Evolutionary conservation across 441 rosid species (phyloP).

Genomic region (Erodium texanum): DNA sequence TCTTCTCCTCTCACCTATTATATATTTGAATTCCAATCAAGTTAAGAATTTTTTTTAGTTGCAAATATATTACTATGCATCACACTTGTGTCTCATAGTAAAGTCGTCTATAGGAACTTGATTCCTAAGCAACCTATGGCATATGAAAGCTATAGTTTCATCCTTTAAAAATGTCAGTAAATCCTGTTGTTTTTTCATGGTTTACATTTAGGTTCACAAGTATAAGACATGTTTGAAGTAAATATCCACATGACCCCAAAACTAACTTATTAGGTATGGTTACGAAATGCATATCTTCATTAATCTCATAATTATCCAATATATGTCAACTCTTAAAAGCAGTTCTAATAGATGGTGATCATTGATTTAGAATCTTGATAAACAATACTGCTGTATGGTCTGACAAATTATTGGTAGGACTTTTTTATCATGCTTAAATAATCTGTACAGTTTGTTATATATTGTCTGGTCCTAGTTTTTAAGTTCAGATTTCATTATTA

Average conservation of each 20-base stretch:
- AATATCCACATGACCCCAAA: too few species aligned
- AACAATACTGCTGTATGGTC: constrained; percentile 2
- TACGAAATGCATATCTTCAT: too few species aligned
- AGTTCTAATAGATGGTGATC: background rate
- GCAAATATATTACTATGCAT: constrained; percentile 20
- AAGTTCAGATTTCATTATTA: background rate
- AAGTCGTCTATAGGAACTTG: constrained; percentile 19
- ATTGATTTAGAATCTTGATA: background rate
- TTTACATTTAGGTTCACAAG: constrained; percentile 1
- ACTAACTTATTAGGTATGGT: too few species aligned
- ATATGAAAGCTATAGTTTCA: too few species aligned
- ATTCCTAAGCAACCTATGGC: constrained; percentile 25
- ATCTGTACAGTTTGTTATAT: background rate
- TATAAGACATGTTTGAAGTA: background rate
- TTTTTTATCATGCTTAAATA: background rate
- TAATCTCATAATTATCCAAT: too few species aligned
- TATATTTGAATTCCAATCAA: constrained; percentile 12
- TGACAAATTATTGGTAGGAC: constrained; percentile 5
- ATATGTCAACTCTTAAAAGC: background rate
- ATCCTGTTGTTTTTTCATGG: constrained; percentile 3
- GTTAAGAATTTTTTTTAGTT: constrained; percentile 30
- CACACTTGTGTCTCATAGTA: constrained; percentile 3
- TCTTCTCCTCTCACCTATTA: constrained; percentile 22
- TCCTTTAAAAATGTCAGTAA: too few species aligned
- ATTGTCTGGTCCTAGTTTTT: background rate